A percentile compares a stretch with the other conserved stretches of the same genome.
Evolutionary conservation across 1,284 basidiomycete genomes (phyloP).

Genomic region (Leccinum angustisporum): DNA sequence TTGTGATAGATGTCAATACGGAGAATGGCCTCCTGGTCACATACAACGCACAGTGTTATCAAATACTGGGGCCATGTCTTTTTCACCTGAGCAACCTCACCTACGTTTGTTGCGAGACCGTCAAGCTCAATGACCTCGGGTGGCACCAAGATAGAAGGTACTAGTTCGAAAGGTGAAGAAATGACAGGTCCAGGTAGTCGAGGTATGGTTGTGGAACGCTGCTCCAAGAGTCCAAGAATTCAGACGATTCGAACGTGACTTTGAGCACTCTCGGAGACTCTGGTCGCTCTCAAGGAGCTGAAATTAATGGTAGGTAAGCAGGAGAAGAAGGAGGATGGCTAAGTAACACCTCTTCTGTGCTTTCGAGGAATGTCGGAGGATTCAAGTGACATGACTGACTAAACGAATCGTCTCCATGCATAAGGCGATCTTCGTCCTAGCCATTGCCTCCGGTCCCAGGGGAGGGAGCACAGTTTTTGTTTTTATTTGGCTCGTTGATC

Average conservation of each 20-base stretch:
- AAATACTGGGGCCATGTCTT: slow-evolving; percentile 84
- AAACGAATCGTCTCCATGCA: no score
- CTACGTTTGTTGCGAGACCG: slow-evolving; percentile 56
- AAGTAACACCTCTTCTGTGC: no score
- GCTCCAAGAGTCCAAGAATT: slow-evolving; percentile 54
- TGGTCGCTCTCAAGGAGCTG: slow-evolving; percentile 64
- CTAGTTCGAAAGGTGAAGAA: slow-evolving; percentile 60
- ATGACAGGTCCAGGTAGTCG: slow-evolving; percentile 44
- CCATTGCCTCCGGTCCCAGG: background rate
- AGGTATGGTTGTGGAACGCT: slow-evolving; percentile 71
- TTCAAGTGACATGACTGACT: no score
- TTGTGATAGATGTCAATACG: slow-evolving; percentile 39
- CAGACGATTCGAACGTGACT: slow-evolving; percentile 47
- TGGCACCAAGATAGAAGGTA: slow-evolving; percentile 77
- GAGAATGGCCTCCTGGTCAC: background rate
- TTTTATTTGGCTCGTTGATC: background rate
- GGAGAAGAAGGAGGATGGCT: background rate
- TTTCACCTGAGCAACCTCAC: slow-evolving; percentile 48
- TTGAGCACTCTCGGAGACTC: slow-evolving; percentile 47
- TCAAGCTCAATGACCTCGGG: slow-evolving; percentile 84
- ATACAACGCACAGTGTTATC: slow-evolving; percentile 64
- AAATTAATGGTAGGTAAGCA: slow-evolving; percentile 1
- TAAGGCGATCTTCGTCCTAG: background rate
- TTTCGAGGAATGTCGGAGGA: no score
- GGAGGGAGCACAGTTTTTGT: background rate